Conservation (phyloP, 306 rosid species). For the Rosa rugosa region DNA sequence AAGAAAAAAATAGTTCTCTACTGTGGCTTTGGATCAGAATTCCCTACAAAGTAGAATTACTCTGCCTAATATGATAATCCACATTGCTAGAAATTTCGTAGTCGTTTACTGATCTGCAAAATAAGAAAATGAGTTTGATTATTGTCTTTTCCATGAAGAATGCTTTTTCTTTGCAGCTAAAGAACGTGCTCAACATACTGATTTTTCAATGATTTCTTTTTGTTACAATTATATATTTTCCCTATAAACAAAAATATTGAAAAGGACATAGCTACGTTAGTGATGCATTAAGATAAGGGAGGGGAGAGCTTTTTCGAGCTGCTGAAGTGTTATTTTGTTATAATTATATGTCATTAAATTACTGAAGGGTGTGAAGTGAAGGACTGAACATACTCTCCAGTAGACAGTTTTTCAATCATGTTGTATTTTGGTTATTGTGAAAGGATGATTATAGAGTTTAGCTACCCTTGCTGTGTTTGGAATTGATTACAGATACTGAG, state of each 20-base stretch:
- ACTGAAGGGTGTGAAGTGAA: background rate
- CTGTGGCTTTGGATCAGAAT: background rate
- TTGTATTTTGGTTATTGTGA: background rate
- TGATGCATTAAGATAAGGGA: background rate
- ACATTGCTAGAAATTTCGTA: background rate
- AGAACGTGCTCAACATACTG: background rate
- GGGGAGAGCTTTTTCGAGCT: background rate
- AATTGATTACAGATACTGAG: background rate
- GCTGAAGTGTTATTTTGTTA: background rate
- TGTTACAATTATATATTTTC: background rate
- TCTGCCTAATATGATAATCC: background rate
- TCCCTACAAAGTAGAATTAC: background rate
- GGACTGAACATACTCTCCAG: background rate
- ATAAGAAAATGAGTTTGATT: background rate
- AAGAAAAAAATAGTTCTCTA: background rate
- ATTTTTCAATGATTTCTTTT: background rate
- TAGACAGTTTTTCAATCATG: background rate
- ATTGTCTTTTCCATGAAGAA: background rate
- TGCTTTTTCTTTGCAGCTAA: background rate
- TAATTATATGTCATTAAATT: background rate
- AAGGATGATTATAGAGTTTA: background rate
- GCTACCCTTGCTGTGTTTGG: background rate
- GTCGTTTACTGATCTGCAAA: background rate
- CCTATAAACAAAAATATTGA: background rate
- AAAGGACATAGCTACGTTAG: no score